phyloP scores from a whole-genome alignment of 345 rosid genomes.

The Aquilaria yunnanensis region DNA sequence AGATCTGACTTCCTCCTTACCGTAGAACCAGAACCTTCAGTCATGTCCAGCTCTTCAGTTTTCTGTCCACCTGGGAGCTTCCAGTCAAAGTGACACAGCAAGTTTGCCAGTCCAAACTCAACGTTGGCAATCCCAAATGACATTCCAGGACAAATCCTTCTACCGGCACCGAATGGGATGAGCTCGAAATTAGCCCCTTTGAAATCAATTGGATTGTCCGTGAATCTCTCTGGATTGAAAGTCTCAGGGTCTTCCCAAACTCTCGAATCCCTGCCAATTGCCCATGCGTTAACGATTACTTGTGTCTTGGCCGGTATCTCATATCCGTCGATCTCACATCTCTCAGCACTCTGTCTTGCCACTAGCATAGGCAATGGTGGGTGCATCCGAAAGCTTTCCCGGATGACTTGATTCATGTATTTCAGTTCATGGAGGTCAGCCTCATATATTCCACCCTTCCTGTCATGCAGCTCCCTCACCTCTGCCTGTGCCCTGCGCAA shows the following conservation, averaged over 20 bases:
- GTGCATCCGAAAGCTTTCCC: slow-evolving; percentile 25
- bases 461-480: slow-evolving; percentile 16
- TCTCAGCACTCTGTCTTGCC: slow-evolving; percentile 16
- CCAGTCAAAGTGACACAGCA: too few relatives aligned
- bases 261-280: too few relatives aligned
- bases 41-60: too few relatives aligned
- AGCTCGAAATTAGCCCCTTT: too few relatives aligned
- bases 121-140: slow-evolving; percentile 4
- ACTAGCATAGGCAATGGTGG: slow-evolving; percentile 18
- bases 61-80: too few relatives aligned
- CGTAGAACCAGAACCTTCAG: too few relatives aligned
- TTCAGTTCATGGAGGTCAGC: neutral
- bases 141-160: slow-evolving; percentile 26
- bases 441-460: slow-evolving; percentile 9
- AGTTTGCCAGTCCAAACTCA: slow-evolving; percentile 14
- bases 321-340: slow-evolving; percentile 11
- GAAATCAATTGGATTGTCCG: too few relatives aligned
- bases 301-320: slow-evolving; percentile 17
- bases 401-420: slow-evolving; percentile 13
- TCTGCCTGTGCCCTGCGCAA: slow-evolving; percentile 22
- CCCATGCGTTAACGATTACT: slow-evolving; percentile 22
- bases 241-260: too few relatives aligned
- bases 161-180: slow-evolving; percentile 25
- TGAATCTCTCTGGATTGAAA: too few relatives aligned
- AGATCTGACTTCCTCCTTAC: too few relatives aligned